These are phyloP conservation scores for Piloderma croceum DNA, from an alignment of 768 basidiomycete genomes.

Conservation along the genomic window DNA sequence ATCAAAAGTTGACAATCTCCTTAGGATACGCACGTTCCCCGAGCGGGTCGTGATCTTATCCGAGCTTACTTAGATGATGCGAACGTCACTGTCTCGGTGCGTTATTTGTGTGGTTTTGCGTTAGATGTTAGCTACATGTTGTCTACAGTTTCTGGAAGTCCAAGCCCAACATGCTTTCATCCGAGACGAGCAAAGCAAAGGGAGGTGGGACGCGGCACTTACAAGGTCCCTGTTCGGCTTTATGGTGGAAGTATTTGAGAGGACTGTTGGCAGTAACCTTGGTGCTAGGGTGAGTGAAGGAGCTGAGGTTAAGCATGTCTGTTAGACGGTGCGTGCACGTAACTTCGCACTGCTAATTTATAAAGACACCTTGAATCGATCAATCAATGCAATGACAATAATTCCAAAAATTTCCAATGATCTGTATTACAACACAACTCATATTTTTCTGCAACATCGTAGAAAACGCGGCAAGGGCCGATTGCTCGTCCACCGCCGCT, in stretches of 20 bases:
- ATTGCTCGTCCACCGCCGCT: no score
- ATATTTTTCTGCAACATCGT: no score
- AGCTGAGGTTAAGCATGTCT: constrained; percentile 73
- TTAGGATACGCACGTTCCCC: constrained; percentile 90
- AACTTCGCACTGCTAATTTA: no score
- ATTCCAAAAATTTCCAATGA: no score
- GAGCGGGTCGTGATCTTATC: constrained; percentile 80
- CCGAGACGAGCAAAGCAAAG: constrained; percentile 87
- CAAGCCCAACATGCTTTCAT: constrained; percentile 98
- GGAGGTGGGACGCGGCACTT: constrained; percentile 92
- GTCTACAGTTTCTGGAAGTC: constrained; percentile 79
- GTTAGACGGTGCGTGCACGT: no score
- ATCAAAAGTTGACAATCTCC: no score
- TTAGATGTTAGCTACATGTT: constrained; percentile 6
- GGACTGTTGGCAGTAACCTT: constrained; percentile 80
- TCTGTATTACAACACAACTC: no score
- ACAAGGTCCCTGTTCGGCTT: constrained; percentile 73
- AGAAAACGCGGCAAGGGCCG: no score
- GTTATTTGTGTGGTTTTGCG: constrained; percentile 19
- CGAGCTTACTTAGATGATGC: constrained; percentile 79
- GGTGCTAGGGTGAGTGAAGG: constrained; percentile 52
- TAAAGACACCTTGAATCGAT: no score
- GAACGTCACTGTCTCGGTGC: constrained; percentile 61
- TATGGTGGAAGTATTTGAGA: constrained; percentile 92
- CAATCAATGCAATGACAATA: no score